Conservation (phyloP, 2,329 filamentous ascomycete species). For the Fusarium circinatum region DNA sequence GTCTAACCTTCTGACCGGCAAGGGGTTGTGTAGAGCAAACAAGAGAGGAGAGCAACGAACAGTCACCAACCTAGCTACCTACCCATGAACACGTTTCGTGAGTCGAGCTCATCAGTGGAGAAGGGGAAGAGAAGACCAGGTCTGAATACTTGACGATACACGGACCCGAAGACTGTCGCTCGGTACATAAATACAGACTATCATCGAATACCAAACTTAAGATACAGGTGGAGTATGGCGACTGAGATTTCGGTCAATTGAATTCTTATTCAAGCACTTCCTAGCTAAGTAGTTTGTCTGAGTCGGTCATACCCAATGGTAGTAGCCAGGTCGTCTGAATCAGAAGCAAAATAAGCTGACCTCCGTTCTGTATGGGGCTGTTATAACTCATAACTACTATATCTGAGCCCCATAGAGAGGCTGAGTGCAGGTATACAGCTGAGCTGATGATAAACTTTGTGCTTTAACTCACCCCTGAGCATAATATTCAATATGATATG, state of each 20-base stretch:
- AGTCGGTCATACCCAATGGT: too few species aligned
- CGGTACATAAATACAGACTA: background rate
- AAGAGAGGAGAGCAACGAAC: background rate
- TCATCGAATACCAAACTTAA: background rate
- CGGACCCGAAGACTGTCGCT: background rate
- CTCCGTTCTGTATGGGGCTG: background rate
- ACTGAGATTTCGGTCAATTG: background rate
- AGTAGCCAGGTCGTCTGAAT: background rate
- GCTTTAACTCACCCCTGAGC: background rate
- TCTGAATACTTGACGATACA: background rate
- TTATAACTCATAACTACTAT: background rate
- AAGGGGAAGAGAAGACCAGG: background rate
- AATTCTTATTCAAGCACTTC: background rate
- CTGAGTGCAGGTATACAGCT: background rate
- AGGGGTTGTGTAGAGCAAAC: background rate
- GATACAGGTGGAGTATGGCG: background rate
- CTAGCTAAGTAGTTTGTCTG: background rate
- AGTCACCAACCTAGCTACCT: background rate
- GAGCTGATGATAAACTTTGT: background rate
- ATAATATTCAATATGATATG: background rate
- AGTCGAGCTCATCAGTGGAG: background rate
- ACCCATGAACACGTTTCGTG: background rate
- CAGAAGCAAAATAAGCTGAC: background rate
- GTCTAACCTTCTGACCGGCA: background rate
- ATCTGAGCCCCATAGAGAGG: background rate